Base-by-base conservation (phyloP, 169 alveolate genomes). In the Cyclospora cayetanensis region DNA sequence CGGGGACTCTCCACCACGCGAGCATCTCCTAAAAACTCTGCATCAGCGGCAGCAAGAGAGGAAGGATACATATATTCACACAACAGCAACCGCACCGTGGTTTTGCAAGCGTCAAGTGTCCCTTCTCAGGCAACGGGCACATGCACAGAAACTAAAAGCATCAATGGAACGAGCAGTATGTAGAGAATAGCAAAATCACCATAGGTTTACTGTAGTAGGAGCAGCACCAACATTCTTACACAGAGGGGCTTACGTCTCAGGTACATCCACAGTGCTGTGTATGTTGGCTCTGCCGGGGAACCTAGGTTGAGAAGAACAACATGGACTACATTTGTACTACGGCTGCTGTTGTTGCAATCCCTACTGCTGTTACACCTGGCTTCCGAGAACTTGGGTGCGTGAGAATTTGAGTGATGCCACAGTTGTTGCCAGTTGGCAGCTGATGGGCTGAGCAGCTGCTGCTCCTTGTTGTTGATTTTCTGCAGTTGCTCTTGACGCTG, bases 11-110 rank as follows among this genome's bases (percentile, higher is more conserved):
- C 94, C 25, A 94, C 85, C 66, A 94, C 95, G 52, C 96, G 74
- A 39, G 93, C 89, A 65, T 94, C 96, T 3, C 93, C 74, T 52
- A 94, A 66, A 68, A 94, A 94, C 50, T 94, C 96, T 94, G 91
- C 92, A 90, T 7, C 72, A 60, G 11, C 27, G 18, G 31, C 55
- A 41, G 35, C 1, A 18, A 46, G 29, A 43, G 29, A n/a, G 39
- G 29, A 72, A 43, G 43, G n/a, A 39, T 27, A 22, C 35, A 2
- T 25, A 22, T 29, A 39, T 2, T 39, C 53, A 9, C 60, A 18
- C 60, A 50, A 9, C 60, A 50, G 60, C 25, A 50, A 9, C 60
- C 9, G 60, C 60, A 50, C 65, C 65, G 3, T 25, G 41, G 86
- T 11, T n/a, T 9, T 9, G 60, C 60, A 18, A 9, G 25, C 25